These are phyloP conservation scores for Gynandropsis gynandra DNA, from an alignment of 345 rosid genomes.

Conservation along the genomic window DNA sequence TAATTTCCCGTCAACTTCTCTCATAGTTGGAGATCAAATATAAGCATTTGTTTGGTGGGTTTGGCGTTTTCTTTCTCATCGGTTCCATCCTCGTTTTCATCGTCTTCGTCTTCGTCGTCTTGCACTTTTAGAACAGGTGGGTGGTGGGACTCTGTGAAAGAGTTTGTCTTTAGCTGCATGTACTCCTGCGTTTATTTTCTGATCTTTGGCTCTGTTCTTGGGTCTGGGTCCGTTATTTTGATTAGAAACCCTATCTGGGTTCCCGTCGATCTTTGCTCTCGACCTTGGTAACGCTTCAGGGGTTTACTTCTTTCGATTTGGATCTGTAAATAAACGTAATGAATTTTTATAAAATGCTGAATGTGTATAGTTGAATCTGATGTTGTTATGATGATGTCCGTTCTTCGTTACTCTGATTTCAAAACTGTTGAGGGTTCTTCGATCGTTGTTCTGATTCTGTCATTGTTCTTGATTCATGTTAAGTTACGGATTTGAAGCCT, in stretches of 20 bases:
- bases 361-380: slow-evolving; percentile 3
- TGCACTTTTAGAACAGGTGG: slow-evolving; percentile 21
- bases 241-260: too few species aligned
- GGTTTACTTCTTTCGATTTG: not conserved
- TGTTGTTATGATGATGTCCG: not conserved
- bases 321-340: not conserved
- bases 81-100: slow-evolving; percentile 14
- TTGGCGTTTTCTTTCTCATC: slow-evolving; percentile 3
- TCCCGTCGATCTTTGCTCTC: not conserved
- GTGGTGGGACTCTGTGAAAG: not conserved
- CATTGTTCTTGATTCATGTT: not conserved
- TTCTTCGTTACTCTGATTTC: not conserved
- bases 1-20: too few species aligned
- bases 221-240: too few species aligned
- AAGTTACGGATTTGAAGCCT: not conserved
- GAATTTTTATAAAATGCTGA: not conserved
- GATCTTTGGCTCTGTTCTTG: not conserved
- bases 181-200: not conserved
- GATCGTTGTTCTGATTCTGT: not conserved
- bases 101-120: slow-evolving; percentile 12
- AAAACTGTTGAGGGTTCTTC: too few species aligned
- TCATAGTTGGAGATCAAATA: too few species aligned
- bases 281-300: not conserved
- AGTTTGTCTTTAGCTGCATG: slow-evolving; percentile 3
- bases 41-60: not conserved